Evolutionary conservation across 352 stramenopile species (phyloP), one percentile per base, ranked within the genome.

Genomic region (Globisporangium paddicum): DNA sequence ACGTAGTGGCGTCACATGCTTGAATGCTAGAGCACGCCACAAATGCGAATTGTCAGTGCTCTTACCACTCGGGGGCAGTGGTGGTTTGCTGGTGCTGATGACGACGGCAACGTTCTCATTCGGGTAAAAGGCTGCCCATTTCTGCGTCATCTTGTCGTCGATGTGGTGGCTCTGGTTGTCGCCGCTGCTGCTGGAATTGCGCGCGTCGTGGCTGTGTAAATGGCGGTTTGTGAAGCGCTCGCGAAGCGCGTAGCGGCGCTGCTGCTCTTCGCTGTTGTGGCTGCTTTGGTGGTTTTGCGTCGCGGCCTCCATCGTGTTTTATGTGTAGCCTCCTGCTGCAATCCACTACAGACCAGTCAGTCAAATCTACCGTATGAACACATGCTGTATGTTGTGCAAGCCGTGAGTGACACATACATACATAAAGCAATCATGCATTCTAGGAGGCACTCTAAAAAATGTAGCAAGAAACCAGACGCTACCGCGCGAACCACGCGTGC

Each of bases 121-220:
- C 19, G 77, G 75, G 45, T 90, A 90, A 53, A 80, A 77, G 26
- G 69, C 60, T 19, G 66, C 58, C 79, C 79, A 89, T 53, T 79
- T 75, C 48, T 83, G 67, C 19, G 68, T 82, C 10, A 69, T 44
- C 21, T 49, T 46, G 11, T 28, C 5, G 37, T 66, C 60, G 35
- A 64, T 42, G 23, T 49, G 46, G 35, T 49, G 46, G 37, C 49
- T 41, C 32, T 44, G 41, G 21, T 40, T 56, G 10, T 51, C 26
- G 25, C 26, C 60, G 23, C 14, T 58, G 18, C 38, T 60, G 42
- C 5, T 30, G 16, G 28, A 32, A 32, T n/a, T 46, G 14, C 11
- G 21, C 21, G 16, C 32, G 35, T 30, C n/a, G 26, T 56, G n/a
- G 16, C 30, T 23, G 42, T 35, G 19, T 18, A 44, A n/a, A 21